Evolutionary conservation across 2,329 filamentous ascomycete species (phyloP).

Genomic region (Aspergillus sp.): DNA sequence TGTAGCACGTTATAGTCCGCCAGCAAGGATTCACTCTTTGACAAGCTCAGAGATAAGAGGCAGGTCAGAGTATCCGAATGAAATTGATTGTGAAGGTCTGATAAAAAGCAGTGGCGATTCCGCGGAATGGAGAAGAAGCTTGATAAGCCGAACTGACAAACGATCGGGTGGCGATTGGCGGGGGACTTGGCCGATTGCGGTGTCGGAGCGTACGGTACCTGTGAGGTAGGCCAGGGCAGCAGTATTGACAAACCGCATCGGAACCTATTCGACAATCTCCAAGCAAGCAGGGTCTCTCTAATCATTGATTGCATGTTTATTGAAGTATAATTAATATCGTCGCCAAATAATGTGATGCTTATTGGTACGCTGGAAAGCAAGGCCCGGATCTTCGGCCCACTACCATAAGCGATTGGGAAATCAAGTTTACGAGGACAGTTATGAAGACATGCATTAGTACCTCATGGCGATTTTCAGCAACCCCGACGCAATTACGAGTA

Average conservation of each 20-base stretch:
- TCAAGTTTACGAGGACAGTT: background rate
- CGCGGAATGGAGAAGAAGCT: constrained; percentile 21
- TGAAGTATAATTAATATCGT: background rate
- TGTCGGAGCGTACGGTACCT: constrained; percentile 11
- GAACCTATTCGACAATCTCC: background rate
- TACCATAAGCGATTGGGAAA: background rate
- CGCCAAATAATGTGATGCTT: background rate
- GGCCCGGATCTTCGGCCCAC: background rate
- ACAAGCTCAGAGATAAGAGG: background rate
- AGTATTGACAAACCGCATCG: background rate
- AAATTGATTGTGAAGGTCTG: background rate
- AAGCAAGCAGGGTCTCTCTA: background rate
- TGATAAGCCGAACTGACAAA: constrained; percentile 38
- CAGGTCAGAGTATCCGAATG: background rate
- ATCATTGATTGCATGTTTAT: background rate
- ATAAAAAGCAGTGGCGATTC: constrained; percentile 23
- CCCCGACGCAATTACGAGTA: background rate
- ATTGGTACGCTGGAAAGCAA: too few relatives aligned
- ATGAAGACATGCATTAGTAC: background rate
- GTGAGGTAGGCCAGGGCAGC: too few relatives aligned
- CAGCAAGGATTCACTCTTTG: background rate
- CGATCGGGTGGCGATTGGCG: constrained; percentile 27
- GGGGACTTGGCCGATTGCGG: constrained; percentile 14
- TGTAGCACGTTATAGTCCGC: background rate
- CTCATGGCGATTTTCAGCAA: background rate